These are phyloP conservation scores for Trapa bicornis DNA, from an alignment of 345 rosid species.

Conservation along the genomic window DNA sequence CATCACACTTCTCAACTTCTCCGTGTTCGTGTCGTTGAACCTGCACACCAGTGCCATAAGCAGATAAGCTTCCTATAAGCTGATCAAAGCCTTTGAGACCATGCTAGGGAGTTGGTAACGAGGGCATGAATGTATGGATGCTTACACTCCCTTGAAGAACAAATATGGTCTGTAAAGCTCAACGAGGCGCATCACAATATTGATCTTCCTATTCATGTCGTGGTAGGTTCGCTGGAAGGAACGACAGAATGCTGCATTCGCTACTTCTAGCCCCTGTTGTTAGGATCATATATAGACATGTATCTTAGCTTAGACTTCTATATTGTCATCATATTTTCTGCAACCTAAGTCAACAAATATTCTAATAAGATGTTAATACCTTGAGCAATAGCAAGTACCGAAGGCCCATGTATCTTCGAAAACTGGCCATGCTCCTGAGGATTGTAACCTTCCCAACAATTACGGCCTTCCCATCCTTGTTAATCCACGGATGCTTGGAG, in stretches of 20 bases:
- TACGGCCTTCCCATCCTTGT: too few relatives aligned
- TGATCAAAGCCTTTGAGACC: background rate
- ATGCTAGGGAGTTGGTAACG: too few relatives aligned
- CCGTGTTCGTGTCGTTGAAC: slow-evolving; percentile 51
- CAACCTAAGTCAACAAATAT: background rate
- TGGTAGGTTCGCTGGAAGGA: slow-evolving; percentile 14
- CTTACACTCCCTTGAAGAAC: slow-evolving; percentile 25
- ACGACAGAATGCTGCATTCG: slow-evolving; percentile 32
- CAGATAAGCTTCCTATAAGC: background rate
- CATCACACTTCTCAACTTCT: slow-evolving; percentile 25
- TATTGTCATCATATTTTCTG: too few relatives aligned
- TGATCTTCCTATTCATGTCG: slow-evolving; percentile 32
- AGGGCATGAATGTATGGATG: too few relatives aligned
- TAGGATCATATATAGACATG: too few relatives aligned
- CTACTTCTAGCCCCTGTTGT: slow-evolving; percentile 32
- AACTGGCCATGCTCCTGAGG: slow-evolving; percentile 13
- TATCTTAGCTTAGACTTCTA: too few relatives aligned
- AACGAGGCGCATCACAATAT: slow-evolving; percentile 42
- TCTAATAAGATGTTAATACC: slow-evolving; percentile 18
- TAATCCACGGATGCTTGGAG: slow-evolving; percentile 29
- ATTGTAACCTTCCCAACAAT: too few relatives aligned
- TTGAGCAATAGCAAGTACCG: slow-evolving; percentile 50
- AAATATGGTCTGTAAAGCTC: slow-evolving; percentile 75
- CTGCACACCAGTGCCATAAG: slow-evolving; percentile 15
- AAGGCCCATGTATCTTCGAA: slow-evolving; percentile 54